These are phyloP conservation scores for Flaveria trinervia DNA, from an alignment of 129 eudicot species.

Conservation along the genomic window DNA sequence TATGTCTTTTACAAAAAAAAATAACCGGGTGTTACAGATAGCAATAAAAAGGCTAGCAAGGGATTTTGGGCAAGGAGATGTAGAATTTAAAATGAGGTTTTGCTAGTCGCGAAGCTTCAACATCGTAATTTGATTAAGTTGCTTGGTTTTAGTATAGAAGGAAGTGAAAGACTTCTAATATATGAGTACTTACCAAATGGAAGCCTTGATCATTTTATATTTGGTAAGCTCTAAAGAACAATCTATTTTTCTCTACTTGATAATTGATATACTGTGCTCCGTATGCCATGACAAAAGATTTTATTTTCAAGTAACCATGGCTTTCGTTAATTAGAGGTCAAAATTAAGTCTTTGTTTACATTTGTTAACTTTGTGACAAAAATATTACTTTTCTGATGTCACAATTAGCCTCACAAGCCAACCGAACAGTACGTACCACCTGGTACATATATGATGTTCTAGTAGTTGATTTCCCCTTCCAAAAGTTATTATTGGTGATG, in stretches of 20 bases:
- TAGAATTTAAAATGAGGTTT: slow-evolving; percentile 10
- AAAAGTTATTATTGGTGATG: neutral
- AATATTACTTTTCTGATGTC: neutral
- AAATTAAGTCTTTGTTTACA: neutral
- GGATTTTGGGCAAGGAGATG: slow-evolving; percentile 3
- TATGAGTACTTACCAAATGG: slow-evolving; percentile 1
- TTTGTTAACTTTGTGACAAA: neutral
- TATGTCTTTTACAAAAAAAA: too few species aligned
- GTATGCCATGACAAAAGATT: neutral
- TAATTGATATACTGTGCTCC: neutral
- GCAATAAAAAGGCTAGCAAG: slow-evolving; percentile 13
- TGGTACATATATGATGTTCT: neutral
- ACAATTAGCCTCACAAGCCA: neutral
- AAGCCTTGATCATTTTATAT: neutral
- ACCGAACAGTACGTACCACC: too few species aligned
- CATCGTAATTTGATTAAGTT: slow-evolving; percentile 1
- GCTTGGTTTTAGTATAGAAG: slow-evolving; percentile 3
- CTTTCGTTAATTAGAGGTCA: neutral
- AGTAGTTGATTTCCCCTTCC: neutral
- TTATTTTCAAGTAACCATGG: neutral
- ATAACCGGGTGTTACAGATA: too few species aligned
- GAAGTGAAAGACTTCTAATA: slow-evolving; percentile 7
- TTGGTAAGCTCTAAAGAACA: neutral
- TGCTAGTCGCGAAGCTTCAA: slow-evolving; percentile 9
- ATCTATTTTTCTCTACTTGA: neutral